Base-by-base conservation (phyloP, 192 early-diverging fungal species). In the Coemansia sp. region DNA sequence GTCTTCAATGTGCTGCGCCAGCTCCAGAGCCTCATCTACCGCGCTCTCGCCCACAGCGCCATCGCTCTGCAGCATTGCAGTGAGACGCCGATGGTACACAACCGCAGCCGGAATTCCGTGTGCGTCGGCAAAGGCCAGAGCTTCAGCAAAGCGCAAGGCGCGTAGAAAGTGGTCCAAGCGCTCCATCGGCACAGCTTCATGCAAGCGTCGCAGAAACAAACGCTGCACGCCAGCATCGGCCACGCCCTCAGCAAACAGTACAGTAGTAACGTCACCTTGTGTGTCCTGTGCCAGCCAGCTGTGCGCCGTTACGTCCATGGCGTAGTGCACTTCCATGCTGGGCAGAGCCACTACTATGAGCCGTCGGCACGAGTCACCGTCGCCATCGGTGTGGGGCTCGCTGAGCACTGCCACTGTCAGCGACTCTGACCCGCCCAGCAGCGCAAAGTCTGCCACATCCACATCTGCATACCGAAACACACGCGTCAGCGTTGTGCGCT, bases 211-310 rank as follows among this genome's bases (percentile, higher is more conserved):
- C 56, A 76, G n/a, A 54, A 47, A 55, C 19, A 81, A 45, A 2
- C 54, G 58, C 39, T 65, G 75, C 11, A 25, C 25, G 17, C 56
- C 64, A n/a, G 47, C 51, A 9, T 37, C 48, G 15, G 24, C 25
- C 12, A 53, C 49, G 21, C 73, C 73, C 14, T 81, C 79, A 23
- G 72, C 64, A 69, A 81, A 76, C 37, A 81, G 41, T 21, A 76
- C 61, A 12, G 67, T 57, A n/a, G 55, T 72, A 17, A 60, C 61
- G 2, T 54, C 47, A 22, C 67, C 69, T 10, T 66, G 63, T 14
- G 67, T 54, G 22, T 67, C 67, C 1, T 48, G 38, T 8, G 64
- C 79, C 59, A 81, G 47, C 75, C 75, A 77, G 23, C 63, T 61
- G 64, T 60, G 62, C 24, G 57, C 45, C 5, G 75, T 58, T n/a